phyloP scores from a whole-genome alignment of 2,329 filamentous ascomycete genomes.

The Sordariomycetes sp. region DNA sequence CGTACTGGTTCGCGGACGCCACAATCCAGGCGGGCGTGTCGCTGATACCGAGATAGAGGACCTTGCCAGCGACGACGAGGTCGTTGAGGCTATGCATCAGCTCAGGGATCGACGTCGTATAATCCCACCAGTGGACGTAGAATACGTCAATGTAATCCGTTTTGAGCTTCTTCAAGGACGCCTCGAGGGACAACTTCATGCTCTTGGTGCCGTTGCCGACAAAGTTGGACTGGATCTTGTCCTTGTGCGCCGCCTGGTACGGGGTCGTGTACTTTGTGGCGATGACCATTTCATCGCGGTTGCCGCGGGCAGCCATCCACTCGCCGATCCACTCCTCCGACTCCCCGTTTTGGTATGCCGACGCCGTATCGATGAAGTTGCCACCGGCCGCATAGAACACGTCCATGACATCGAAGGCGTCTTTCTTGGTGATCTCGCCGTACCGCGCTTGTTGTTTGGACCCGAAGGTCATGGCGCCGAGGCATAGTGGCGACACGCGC shows the following conservation, averaged over 20 bases:
- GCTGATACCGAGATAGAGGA: conserved; percentile 16
- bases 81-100: conserved; percentile 14
- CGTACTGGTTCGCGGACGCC: conserved; percentile 13
- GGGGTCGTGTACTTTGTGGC: conserved; percentile 31
- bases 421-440: conserved; percentile 36
- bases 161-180: conserved; percentile 24
- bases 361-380: conserved; percentile 48
- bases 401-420: conserved; percentile 40
- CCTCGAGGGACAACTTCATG: conserved; percentile 22
- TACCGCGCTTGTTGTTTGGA: conserved; percentile 5
- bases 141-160: conserved; percentile 18
- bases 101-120: conserved; percentile 11
- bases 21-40: conserved; percentile 19
- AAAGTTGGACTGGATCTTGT: conserved; percentile 15
- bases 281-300: conserved; percentile 32
- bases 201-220: conserved; percentile 22
- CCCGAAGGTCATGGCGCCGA: conserved; percentile 10
- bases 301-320: conserved; percentile 27
- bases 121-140: conserved; percentile 16
- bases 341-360: conserved; percentile 33
- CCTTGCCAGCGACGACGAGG: conserved; percentile 12
- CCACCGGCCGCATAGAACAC: conserved; percentile 40
- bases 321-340: conserved; percentile 38
- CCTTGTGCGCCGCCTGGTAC: conserved; percentile 15
- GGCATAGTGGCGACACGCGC: conserved; percentile 13